Evolutionary conservation across 2,329 filamentous ascomycete genomes (phyloP).

Genomic region (Drechslerella stenobrocha): DNA sequence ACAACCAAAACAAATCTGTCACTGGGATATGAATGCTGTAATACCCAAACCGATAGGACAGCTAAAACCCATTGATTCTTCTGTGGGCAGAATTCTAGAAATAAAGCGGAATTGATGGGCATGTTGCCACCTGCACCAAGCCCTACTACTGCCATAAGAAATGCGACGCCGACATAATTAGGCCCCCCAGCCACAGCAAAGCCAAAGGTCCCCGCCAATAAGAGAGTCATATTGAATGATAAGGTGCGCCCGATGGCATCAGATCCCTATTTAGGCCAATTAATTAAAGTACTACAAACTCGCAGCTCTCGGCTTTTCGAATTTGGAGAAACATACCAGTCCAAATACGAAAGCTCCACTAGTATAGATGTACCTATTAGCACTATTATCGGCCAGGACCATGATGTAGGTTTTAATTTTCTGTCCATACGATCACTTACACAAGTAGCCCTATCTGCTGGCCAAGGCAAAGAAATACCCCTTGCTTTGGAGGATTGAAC

Average conservation of each 20-base stretch:
- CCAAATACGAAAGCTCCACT: constrained; percentile 44
- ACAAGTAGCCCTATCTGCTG: constrained; percentile 51
- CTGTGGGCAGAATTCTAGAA: constrained; percentile 65
- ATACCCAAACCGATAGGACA: constrained; percentile 56
- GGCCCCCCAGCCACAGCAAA: constrained; percentile 69
- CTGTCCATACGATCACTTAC: constrained; percentile 53
- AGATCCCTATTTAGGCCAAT: constrained; percentile 63
- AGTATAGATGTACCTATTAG: background rate
- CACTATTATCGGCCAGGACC: too few relatives aligned
- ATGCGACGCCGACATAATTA: constrained; percentile 69
- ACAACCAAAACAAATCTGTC: background rate
- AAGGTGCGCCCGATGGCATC: constrained; percentile 74
- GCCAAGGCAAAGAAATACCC: constrained; percentile 62
- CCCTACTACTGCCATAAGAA: constrained; percentile 71
- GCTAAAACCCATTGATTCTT: constrained; percentile 66
- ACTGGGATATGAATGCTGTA: background rate
- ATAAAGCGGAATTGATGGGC: constrained; percentile 61
- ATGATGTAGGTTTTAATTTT: background rate
- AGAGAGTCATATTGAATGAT: constrained; percentile 78
- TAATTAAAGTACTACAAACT: background rate
- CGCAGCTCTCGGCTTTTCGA: background rate
- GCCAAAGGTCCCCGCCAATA: constrained; percentile 72
- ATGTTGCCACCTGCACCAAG: constrained; percentile 69
- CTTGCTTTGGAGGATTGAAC: constrained; percentile 61
- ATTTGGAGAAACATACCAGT: constrained; percentile 13